phyloP scores from a whole-genome alignment of 208 protist species.

The Sergeia podlipaevii region DNA sequence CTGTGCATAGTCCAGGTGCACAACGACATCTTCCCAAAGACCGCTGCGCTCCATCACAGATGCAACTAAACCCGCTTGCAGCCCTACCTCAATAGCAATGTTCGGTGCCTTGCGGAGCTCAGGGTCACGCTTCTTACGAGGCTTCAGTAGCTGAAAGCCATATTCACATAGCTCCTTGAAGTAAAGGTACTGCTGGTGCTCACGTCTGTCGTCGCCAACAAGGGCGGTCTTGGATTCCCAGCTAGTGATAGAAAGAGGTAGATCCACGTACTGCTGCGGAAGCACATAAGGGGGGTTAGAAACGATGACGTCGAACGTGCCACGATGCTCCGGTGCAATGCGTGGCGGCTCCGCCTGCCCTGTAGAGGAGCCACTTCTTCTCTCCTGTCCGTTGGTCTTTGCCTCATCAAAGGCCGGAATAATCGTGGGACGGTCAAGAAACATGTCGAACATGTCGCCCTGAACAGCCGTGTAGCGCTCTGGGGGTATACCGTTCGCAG shows the following conservation, averaged over 20 bases:
- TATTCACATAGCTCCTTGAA: conserved; percentile 84
- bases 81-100: conserved; percentile 72
- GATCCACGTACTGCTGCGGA: conserved; percentile 65
- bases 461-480: conserved; percentile 44
- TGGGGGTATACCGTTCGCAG: conserved; percentile 42
- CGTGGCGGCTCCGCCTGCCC: background rate
- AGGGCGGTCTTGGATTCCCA: conserved; percentile 85
- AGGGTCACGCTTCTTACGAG: conserved; percentile 20
- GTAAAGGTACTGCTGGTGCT: conserved; percentile 72
- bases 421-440: conserved; percentile 17
- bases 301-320: conserved; percentile 76
- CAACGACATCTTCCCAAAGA: conserved; percentile 50
- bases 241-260: conserved; percentile 52
- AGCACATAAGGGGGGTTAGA: conserved; percentile 87
- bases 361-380: too few relatives aligned
- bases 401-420: background rate
- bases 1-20: conserved; percentile 76
- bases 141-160: conserved; percentile 54
- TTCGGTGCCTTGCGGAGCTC: conserved; percentile 43
- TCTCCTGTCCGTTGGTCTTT: background rate
- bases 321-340: conserved; percentile 9
- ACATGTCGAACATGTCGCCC: conserved; percentile 78
- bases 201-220: conserved; percentile 68
- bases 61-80: conserved; percentile 72
- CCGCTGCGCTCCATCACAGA: conserved; percentile 70